These are phyloP conservation scores for Tremella yokohamensis DNA, from an alignment of 768 basidiomycete species.

Conservation along the genomic window DNA sequence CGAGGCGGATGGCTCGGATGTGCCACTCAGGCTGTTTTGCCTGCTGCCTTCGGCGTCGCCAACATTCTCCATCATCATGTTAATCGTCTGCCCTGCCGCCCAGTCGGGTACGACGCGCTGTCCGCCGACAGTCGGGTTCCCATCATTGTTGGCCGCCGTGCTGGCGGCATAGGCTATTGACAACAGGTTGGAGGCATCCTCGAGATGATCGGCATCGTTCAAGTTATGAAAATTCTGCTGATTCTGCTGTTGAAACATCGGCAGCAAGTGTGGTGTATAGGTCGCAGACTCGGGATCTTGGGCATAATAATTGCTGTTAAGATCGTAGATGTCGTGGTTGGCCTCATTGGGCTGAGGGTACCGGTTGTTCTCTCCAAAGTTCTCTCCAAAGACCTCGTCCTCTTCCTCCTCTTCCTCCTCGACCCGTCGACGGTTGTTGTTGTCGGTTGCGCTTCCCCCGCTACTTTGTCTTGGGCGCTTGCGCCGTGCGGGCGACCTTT, in stretches of 20 bases:
- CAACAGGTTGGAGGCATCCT: constrained; percentile 48
- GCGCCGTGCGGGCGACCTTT: constrained; percentile 25
- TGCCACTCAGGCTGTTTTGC: background rate
- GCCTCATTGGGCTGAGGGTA: constrained; percentile 24
- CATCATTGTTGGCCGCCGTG: constrained; percentile 7
- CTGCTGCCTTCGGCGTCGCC: constrained; percentile 13
- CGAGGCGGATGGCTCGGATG: background rate
- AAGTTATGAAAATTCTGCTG: constrained; percentile 18
- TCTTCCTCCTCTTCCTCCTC: constrained; percentile 18
- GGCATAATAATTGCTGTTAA: constrained; percentile 20
- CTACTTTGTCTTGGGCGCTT: constrained; percentile 22
- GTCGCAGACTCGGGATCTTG: constrained; percentile 18
- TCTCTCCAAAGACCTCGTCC: constrained; percentile 25
- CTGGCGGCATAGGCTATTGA: constrained; percentile 44
- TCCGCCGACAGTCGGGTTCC: constrained; percentile 9
- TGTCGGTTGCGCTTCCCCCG: constrained; percentile 12
- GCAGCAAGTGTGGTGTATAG: constrained; percentile 42
- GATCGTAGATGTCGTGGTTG: constrained; percentile 27
- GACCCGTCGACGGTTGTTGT: constrained; percentile 9
- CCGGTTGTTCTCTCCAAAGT: constrained; percentile 16
- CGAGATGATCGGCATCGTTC: constrained; percentile 40
- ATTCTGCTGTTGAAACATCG: constrained; percentile 34
- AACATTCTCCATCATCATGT: constrained; percentile 36
- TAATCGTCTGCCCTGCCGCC: constrained; percentile 30
- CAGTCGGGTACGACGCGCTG: constrained; percentile 30